phyloP scores from a whole-genome alignment of 2,329 filamentous ascomycete species.

The Purpureocillium takamizusanense region DNA sequence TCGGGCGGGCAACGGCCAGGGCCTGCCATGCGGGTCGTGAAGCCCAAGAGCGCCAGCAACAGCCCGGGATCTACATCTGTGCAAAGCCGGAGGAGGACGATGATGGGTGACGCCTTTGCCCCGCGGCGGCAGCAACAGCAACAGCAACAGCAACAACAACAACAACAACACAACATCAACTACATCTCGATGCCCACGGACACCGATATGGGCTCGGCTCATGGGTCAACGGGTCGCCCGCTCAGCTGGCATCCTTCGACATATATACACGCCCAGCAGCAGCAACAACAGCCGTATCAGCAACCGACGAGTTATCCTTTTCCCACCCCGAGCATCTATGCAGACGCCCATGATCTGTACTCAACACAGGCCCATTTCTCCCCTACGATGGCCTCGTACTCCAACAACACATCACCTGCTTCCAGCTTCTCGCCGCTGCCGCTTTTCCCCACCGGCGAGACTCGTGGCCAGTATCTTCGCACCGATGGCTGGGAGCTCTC shows the following conservation, averaged over 20 bases:
- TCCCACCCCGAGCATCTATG: conserved; percentile 24
- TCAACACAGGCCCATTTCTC: conserved; percentile 34
- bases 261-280: conserved; percentile 28
- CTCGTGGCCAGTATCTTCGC: conserved; percentile 27
- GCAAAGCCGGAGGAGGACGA: conserved; percentile 44
- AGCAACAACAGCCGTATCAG: conserved; percentile 27
- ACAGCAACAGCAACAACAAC: neutral
- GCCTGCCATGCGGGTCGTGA: conserved; percentile 49
- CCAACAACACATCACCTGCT: conserved; percentile 47
- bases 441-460: conserved; percentile 27
- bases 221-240: conserved; percentile 10
- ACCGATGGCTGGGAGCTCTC: conserved; percentile 27
- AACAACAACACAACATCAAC: neutral
- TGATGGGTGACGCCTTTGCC: conserved; percentile 41
- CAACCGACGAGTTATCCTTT: conserved; percentile 28
- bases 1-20: conserved; percentile 40
- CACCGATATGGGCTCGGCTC: neutral
- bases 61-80: conserved; percentile 50
- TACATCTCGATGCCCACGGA: neutral
- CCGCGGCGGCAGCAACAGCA: conserved; percentile 35
- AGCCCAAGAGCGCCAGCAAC: conserved; percentile 59
- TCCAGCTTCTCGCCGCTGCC: conserved; percentile 46
- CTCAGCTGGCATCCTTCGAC: conserved; percentile 69
- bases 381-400: conserved; percentile 45
- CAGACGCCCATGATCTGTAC: conserved; percentile 32